phyloP scores from a whole-genome alignment of 2,329 filamentous ascomycete species.

The Domatiomyces globalis region DNA sequence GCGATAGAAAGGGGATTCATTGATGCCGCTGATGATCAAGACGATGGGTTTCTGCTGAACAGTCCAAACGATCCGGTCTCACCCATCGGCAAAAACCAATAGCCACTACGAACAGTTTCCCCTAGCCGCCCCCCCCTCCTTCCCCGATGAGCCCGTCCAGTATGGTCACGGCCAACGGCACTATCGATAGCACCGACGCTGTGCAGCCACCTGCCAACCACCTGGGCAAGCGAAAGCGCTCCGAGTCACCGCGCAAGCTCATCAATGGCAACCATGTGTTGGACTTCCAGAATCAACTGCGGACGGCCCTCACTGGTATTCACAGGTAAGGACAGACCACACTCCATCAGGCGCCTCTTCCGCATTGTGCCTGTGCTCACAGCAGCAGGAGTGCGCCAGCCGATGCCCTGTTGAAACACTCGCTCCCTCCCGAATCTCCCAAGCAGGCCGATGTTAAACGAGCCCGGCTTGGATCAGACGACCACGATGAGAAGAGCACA shows the following conservation, averaged over 20 bases:
- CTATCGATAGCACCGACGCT: neutral
- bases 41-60: too few relatives aligned
- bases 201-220: neutral
- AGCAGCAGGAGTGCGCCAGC: neutral
- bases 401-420: neutral
- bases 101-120: neutral
- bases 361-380: neutral
- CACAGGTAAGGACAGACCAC: neutral
- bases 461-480: slow-evolving; percentile 27
- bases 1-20: too few relatives aligned
- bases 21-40: too few relatives aligned
- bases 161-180: neutral
- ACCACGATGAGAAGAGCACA: slow-evolving; percentile 14
- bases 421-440: neutral
- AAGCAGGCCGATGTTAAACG: slow-evolving; percentile 26
- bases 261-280: neutral
- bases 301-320: neutral
- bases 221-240: slow-evolving; percentile 16
- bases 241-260: slow-evolving; percentile 10
- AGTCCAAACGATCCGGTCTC: too few relatives aligned
- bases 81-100: neutral
- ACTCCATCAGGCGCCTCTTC: neutral
- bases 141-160: neutral
- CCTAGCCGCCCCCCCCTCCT: too few relatives aligned
- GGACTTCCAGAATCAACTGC: neutral